A percentile compares a stretch with the other conserved stretches of the same genome.
These are phyloP conservation scores for Euphorbia lathyris DNA, from an alignment of 345 rosid genomes.

Conservation along the genomic window DNA sequence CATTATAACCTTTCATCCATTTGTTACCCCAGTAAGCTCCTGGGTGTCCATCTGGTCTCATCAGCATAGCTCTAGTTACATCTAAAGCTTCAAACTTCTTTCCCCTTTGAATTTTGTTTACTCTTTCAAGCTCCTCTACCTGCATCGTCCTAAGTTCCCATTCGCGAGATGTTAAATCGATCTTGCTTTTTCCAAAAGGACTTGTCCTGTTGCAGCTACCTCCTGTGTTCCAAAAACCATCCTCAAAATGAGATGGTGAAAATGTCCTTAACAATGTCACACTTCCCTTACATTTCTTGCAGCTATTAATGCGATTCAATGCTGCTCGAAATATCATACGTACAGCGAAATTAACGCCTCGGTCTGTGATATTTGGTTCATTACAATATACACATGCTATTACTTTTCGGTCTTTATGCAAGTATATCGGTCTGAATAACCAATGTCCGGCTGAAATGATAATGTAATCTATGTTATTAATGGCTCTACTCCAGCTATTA, in stretches of 20 bases:
- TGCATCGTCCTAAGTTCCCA: constrained; percentile 54
- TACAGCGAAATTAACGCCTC: constrained; percentile 40
- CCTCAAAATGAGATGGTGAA: constrained; percentile 85
- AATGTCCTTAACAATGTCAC: constrained; percentile 64
- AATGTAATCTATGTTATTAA: constrained; percentile 44
- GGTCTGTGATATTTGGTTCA: constrained; percentile 43
- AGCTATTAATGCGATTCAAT: constrained; percentile 35
- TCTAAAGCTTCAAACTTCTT: constrained; percentile 51
- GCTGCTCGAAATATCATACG: constrained; percentile 49
- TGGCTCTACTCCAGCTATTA: constrained; percentile 38
- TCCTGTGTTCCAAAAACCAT: constrained; percentile 75
- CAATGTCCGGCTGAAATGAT: constrained; percentile 68
- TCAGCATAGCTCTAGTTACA: constrained; percentile 60
- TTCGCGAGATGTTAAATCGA: constrained; percentile 27
- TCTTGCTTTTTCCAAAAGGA: constrained; percentile 35
- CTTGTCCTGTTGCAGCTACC: constrained; percentile 59
- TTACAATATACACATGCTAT: constrained; percentile 67
- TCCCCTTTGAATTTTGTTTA: constrained; percentile 26
- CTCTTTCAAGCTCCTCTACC: constrained; percentile 42
- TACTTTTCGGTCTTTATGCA: constrained; percentile 34
- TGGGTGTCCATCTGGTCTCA: constrained; percentile 91
- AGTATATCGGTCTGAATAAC: constrained; percentile 67
- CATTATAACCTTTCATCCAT: constrained; percentile 78
- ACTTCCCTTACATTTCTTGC: constrained; percentile 33
- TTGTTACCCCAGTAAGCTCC: constrained; percentile 62